Evolutionary conservation across 345 rosid species (phyloP).

Genomic region (Trapa bicornis): DNA sequence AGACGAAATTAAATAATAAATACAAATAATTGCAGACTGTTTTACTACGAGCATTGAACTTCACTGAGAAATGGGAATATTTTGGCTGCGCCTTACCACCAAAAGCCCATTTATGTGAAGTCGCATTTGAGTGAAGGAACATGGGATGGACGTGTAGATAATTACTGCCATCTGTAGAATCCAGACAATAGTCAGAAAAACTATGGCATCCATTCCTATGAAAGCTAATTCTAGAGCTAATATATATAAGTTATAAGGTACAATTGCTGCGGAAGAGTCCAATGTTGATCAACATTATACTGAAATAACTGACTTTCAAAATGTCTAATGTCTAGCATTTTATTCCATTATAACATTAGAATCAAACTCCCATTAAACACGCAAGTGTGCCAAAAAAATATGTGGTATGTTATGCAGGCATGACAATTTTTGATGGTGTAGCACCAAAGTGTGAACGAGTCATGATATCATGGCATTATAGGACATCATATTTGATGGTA

Average conservation of each 20-base stretch:
- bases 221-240: neutral
- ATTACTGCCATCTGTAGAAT: conserved; percentile 32
- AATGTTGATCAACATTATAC: too few relatives aligned
- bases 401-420: too few relatives aligned
- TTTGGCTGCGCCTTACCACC: conserved; percentile 51
- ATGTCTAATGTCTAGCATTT: too few relatives aligned
- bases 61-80: neutral
- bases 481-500: too few relatives aligned
- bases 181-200: neutral
- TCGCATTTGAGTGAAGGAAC: conserved; percentile 99
- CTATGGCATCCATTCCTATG: neutral
- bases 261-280: too few relatives aligned
- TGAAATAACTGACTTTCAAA: too few relatives aligned
- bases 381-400: too few relatives aligned
- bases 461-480: too few relatives aligned
- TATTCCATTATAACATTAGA: too few relatives aligned
- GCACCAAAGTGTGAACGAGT: too few relatives aligned
- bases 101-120: conserved; percentile 97
- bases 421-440: too few relatives aligned
- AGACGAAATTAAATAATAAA: conserved; percentile 1
- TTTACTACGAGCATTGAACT: neutral
- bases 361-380: too few relatives aligned
- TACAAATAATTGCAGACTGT: conserved; percentile 4
- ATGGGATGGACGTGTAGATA: conserved; percentile 86
- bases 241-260: neutral